These are phyloP conservation scores for Chaetomiaceae sp. DNA, from an alignment of 2,329 filamentous ascomycete species.

Conservation along the genomic window DNA sequence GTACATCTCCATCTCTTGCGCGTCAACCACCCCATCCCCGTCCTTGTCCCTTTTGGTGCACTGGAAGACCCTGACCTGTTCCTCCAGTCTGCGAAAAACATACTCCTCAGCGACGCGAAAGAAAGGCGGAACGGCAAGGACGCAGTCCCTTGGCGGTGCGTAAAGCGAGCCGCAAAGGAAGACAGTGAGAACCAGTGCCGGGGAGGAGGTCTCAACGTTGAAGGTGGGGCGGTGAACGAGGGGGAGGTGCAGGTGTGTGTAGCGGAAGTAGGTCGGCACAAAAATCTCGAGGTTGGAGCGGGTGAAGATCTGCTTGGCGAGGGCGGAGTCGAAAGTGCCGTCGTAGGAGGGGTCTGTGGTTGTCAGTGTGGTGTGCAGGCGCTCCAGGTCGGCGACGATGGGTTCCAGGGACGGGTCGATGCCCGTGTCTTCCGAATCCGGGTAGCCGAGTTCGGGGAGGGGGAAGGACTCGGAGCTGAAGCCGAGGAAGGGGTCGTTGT, in stretches of 20 bases:
- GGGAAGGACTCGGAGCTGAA: constrained; percentile 5
- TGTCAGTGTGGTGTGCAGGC: constrained; percentile 16
- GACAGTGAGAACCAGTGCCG: background rate
- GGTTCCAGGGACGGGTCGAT: constrained; percentile 7
- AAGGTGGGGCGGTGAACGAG: constrained; percentile 29
- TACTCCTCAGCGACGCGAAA: constrained; percentile 5
- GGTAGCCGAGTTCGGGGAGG: background rate
- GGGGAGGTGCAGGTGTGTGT: constrained; percentile 29
- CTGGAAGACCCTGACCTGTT: background rate
- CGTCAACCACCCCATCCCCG: background rate
- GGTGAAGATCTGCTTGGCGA: constrained; percentile 23
- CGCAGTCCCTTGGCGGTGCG: constrained; percentile 4
- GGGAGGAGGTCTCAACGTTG: constrained; percentile 7
- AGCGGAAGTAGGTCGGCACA: constrained; percentile 26
- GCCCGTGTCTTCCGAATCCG: background rate
- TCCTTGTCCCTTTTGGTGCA: background rate
- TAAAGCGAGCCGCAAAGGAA: constrained; percentile 4
- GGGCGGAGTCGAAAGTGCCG: constrained; percentile 12
- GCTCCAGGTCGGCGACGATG: constrained; percentile 14
- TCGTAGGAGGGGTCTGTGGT: constrained; percentile 17
- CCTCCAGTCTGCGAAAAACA: constrained; percentile 1
- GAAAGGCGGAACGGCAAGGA: background rate
- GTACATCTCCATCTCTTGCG: background rate
- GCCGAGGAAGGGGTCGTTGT: constrained; percentile 11
- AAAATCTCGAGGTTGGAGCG: constrained; percentile 22